Conservation (phyloP, 805 yeast genomes). For the Wickerhamiella dianesei region DNA sequence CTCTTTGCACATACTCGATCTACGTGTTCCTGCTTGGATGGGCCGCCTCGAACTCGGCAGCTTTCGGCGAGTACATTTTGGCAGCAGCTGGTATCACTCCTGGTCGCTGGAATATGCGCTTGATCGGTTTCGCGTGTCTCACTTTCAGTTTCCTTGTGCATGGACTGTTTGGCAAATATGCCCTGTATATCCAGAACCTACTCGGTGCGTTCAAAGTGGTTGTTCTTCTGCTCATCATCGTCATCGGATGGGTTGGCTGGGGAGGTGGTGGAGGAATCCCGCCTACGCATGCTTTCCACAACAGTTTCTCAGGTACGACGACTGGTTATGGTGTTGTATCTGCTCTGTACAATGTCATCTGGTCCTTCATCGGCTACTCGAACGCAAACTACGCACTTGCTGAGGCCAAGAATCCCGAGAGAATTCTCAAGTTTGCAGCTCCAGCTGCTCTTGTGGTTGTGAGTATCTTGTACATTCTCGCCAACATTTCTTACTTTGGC, state of each 20-base stretch:
- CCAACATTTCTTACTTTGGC: conserved; percentile 56
- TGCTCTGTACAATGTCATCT: conserved; percentile 68
- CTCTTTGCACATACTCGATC: conserved; percentile 53
- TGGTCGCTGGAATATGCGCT: conserved; percentile 65
- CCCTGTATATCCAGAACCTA: conserved; percentile 49
- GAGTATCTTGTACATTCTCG: conserved; percentile 56
- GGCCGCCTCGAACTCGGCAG: conserved; percentile 76
- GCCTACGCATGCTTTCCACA: conserved; percentile 44
- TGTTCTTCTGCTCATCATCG: conserved; percentile 51
- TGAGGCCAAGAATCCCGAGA: conserved; percentile 61
- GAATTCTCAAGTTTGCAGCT: conserved; percentile 56
- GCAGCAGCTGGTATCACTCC: conserved; percentile 57
- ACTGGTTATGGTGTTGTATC: conserved; percentile 33
- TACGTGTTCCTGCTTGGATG: conserved; percentile 67
- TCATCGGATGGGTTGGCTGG: conserved; percentile 69
- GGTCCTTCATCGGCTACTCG: conserved; percentile 76
- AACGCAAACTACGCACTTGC: conserved; percentile 74
- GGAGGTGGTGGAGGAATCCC: conserved; percentile 47
- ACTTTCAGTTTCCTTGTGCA: conserved; percentile 57
- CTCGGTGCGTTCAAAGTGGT: conserved; percentile 62
- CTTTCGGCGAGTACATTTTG: conserved; percentile 64
- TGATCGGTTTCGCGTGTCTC: conserved; percentile 60
- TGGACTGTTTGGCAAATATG: conserved; percentile 46
- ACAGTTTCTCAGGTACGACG: conserved; percentile 37
- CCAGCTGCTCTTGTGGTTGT: conserved; percentile 54